phyloP scores from a whole-genome alignment of 192 early-diverging fungal species.

The Martensiomyces pterosporus region DNA sequence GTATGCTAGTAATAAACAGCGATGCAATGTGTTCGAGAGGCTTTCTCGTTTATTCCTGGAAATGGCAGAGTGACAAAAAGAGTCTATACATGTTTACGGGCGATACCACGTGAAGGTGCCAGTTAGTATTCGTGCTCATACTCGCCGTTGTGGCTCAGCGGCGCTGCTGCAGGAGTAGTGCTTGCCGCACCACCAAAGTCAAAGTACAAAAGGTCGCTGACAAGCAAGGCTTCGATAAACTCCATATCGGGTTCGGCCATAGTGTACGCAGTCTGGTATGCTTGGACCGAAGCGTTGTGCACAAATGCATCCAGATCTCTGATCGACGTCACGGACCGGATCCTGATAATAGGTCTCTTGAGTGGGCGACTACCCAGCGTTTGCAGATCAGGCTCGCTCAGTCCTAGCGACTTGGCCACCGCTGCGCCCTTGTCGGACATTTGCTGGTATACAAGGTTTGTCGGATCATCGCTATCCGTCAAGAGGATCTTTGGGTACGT shows the following conservation, averaged over 20 bases:
- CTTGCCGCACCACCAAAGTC: conserved; percentile 14
- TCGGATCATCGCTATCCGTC: conserved; percentile 21
- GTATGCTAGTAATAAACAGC: background rate
- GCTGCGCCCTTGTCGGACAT: conserved; percentile 3
- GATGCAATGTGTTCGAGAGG: too few relatives aligned
- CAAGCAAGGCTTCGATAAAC: conserved; percentile 72
- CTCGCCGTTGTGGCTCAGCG: conserved; percentile 8
- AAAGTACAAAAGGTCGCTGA: conserved; percentile 43
- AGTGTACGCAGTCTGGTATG: conserved; percentile 69
- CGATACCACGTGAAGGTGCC: conserved; percentile 3
- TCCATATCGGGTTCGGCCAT: conserved; percentile 68
- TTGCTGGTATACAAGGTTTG: conserved; percentile 22
- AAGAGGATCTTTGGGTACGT: conserved; percentile 28
- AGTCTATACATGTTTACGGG: conserved; percentile 5
- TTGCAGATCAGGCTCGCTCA: conserved; percentile 12
- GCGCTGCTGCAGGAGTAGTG: background rate
- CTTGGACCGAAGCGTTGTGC: conserved; percentile 65
- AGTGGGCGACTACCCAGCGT: conserved; percentile 27
- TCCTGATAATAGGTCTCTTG: conserved; percentile 74
- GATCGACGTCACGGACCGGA: conserved; percentile 61
- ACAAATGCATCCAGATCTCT: conserved; percentile 76
- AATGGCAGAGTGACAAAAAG: background rate
- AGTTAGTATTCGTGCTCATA: conserved; percentile 9
- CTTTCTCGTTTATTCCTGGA: too few relatives aligned
- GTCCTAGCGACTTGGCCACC: conserved; percentile 7